A percentile compares a stretch with the other conserved stretches of the same genome.
Conservation (phyloP, 768 basidiomycete genomes). For the Aureoboletus auriporus region DNA sequence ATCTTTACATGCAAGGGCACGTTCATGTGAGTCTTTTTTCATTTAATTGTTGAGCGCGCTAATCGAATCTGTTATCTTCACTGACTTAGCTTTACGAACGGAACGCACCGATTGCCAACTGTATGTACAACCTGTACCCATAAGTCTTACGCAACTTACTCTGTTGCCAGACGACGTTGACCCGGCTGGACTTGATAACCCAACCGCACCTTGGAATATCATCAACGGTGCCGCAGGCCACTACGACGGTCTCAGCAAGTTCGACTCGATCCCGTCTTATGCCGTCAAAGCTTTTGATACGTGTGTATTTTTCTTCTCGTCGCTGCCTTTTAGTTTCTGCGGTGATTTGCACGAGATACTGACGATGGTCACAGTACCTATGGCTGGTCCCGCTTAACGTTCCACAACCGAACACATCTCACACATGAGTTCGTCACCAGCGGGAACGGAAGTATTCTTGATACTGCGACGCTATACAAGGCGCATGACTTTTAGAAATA, state of each 20-base stretch:
- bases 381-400: constrained; percentile 28
- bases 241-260: constrained; percentile 22
- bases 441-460: constrained; percentile 24
- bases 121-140: constrained; percentile 6
- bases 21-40: constrained; percentile 12
- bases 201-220: constrained; percentile 24
- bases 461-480: constrained; percentile 23
- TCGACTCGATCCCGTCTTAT: constrained; percentile 1
- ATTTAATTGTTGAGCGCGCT: no score
- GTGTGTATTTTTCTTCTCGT: constrained; percentile 7
- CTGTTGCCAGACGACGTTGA: constrained; percentile 11
- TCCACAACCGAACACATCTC: constrained; percentile 28
- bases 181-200: constrained; percentile 23
- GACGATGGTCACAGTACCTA: constrained; percentile 9
- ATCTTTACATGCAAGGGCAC: constrained; percentile 27
- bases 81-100: constrained; percentile 15
- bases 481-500: constrained; percentile 16
- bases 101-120: constrained; percentile 23
- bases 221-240: constrained; percentile 25
- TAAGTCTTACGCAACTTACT: neutral
- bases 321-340: no score
- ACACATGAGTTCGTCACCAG: constrained; percentile 29
- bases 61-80: no score
- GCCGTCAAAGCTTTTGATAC: constrained; percentile 3
- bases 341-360: neutral